Percentiles rank a stretch among this genome's conserved stretches.
These are phyloP conservation scores for Aspergillus heteromorphus DNA, from an alignment of 495 filamentous ascomycete genomes.

Conservation along the genomic window DNA sequence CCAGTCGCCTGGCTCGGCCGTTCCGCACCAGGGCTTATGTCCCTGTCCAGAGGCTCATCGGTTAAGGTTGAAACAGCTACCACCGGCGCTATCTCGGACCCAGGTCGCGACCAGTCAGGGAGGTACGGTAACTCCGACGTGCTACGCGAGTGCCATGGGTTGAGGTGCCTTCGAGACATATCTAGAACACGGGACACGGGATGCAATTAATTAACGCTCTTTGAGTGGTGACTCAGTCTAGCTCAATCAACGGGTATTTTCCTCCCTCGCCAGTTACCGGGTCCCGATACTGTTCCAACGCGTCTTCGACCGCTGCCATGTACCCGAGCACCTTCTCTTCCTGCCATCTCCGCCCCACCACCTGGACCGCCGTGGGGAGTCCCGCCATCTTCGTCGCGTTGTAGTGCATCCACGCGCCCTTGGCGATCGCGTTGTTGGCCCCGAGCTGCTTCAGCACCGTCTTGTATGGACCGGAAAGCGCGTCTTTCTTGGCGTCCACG, in stretches of 20 bases:
- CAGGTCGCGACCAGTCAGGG: not conserved
- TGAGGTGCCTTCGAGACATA: not conserved
- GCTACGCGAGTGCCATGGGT: not conserved
- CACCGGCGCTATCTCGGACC: not conserved
- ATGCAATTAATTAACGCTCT: not conserved
- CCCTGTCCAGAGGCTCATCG: not conserved
- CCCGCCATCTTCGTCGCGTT: conserved; percentile 79
- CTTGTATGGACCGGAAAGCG: conserved; percentile 52
- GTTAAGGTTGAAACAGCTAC: not conserved
- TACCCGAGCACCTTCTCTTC: conserved; percentile 89
- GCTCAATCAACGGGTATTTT: conserved; percentile 61
- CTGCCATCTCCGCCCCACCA: conserved; percentile 77
- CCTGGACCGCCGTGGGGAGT: conserved; percentile 79
- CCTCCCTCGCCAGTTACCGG: conserved; percentile 37
- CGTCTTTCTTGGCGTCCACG: conserved; percentile 66
- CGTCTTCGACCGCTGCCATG: conserved; percentile 74
- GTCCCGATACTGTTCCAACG: conserved; percentile 51
- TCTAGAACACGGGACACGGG: not conserved
- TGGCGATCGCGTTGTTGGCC: conserved; percentile 68
- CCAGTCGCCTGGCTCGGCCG: not conserved
- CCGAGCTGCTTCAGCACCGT: conserved; percentile 36
- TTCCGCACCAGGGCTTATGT: not conserved
- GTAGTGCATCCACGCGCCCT: conserved; percentile 83
- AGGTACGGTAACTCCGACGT: not conserved
- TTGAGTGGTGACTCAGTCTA: conserved; percentile 30